Conservation (phyloP, 352 stramenopile species). For the Globisporangium ultimum region DNA sequence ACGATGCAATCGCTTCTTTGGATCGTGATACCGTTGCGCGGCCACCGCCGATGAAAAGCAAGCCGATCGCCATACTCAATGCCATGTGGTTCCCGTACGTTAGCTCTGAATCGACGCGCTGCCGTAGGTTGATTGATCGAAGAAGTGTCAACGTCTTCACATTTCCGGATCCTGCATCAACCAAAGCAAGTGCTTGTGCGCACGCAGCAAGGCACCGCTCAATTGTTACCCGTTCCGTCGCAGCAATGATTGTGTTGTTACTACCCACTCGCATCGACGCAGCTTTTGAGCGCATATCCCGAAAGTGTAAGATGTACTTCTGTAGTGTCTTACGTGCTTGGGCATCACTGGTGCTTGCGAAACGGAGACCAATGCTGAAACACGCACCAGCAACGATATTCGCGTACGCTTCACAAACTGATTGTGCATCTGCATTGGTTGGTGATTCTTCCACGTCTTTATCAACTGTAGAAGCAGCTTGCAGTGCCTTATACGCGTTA, state of each 20-base stretch:
- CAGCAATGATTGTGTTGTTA: conserved; percentile 45
- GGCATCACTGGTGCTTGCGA: conserved; percentile 83
- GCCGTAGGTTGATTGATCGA: conserved; percentile 77
- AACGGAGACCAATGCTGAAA: conserved; percentile 94
- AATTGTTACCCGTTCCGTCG: conserved; percentile 84
- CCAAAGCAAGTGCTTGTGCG: conserved; percentile 91
- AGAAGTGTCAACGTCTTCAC: conserved; percentile 92
- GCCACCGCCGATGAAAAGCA: conserved; percentile 96
- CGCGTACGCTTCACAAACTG: conserved; percentile 92
- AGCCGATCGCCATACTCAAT: conserved; percentile 91
- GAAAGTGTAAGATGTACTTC: conserved; percentile 71
- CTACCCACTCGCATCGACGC: conserved; percentile 19
- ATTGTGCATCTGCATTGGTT: conserved; percentile 74
- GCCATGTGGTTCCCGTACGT: conserved; percentile 97
- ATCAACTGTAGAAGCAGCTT: conserved; percentile 1
- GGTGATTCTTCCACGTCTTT: conserved; percentile 15
- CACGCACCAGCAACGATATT: conserved; percentile 94
- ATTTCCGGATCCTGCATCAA: conserved; percentile 95
- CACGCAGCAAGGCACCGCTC: conserved; percentile 92
- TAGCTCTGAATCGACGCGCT: conserved; percentile 77
- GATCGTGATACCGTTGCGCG: conserved; percentile 89
- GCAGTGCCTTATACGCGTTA: conserved; percentile 41
- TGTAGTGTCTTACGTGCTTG: conserved; percentile 59
- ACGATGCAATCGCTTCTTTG: conserved; percentile 89
- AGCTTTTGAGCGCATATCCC: conserved; percentile 52